Conservation (phyloP, 768 basidiomycete genomes). For the Boletus reticulatus region DNA sequence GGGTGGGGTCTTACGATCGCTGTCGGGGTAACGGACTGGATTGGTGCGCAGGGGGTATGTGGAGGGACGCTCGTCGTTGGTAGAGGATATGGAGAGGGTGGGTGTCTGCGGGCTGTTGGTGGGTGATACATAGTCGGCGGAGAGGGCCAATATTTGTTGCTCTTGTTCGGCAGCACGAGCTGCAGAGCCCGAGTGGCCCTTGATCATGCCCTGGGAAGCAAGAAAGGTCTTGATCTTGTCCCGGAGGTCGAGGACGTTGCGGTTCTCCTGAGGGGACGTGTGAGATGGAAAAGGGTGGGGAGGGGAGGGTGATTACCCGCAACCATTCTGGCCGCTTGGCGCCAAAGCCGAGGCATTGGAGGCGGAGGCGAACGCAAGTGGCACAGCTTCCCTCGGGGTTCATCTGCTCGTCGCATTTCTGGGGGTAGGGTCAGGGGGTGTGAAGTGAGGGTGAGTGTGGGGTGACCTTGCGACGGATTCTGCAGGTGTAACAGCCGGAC, state of each 20-base stretch:
- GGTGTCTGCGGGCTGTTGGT: constrained; percentile 43
- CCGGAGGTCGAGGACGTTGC: constrained; percentile 63
- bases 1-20: constrained; percentile 24
- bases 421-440: constrained; percentile 15
- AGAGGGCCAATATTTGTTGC: constrained; percentile 51
- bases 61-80: constrained; percentile 37
- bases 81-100: constrained; percentile 45
- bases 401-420: constrained; percentile 85
- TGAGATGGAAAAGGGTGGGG: neutral
- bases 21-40: constrained; percentile 26
- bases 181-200: constrained; percentile 76
- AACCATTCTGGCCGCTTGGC: constrained; percentile 85
- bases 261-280: constrained; percentile 53
- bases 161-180: constrained; percentile 57
- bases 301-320: constrained; percentile 45
- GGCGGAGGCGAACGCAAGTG: constrained; percentile 74
- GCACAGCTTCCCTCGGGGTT: constrained; percentile 61
- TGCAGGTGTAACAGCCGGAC: constrained; percentile 87
- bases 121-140: constrained; percentile 41
- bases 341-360: constrained; percentile 86
- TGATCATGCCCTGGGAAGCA: constrained; percentile 85
- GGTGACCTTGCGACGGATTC: constrained; percentile 78
- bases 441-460: neutral
- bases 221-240: constrained; percentile 80
- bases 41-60: constrained; percentile 30